Percentiles rank a stretch among this genome's conserved stretches.
These are phyloP conservation scores for Cardamine resedifolia DNA, from an alignment of 345 rosid species.

Conservation along the genomic window DNA sequence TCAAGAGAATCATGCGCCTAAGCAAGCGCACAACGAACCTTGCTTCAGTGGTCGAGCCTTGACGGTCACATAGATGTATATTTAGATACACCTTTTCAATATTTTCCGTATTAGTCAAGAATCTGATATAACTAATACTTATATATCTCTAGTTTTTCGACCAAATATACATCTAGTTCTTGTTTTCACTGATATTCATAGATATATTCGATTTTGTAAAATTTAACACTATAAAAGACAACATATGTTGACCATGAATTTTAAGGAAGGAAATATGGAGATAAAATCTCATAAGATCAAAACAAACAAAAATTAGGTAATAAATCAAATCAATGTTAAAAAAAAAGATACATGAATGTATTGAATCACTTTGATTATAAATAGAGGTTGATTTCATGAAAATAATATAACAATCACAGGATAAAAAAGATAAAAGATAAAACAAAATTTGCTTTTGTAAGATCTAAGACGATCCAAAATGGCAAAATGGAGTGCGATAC, in stretches of 20 bases:
- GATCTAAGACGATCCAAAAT: neutral
- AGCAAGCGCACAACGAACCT: too few relatives aligned
- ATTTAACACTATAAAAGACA: neutral
- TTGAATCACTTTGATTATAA: constrained; percentile 11
- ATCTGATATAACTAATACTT: too few relatives aligned
- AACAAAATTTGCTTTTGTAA: neutral
- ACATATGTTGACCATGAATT: neutral
- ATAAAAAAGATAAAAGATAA: neutral
- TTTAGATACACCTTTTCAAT: too few relatives aligned
- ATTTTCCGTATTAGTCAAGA: neutral
- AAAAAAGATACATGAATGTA: neutral
- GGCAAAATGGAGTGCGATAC: constrained; percentile 18
- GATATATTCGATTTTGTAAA: neutral
- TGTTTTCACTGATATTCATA: neutral
- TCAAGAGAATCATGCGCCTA: too few relatives aligned
- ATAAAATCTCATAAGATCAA: neutral
- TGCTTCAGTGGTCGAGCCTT: too few relatives aligned
- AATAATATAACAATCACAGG: neutral
- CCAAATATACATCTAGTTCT: neutral
- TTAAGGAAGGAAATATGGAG: neutral
- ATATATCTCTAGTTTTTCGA: too few relatives aligned
- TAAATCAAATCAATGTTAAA: neutral
- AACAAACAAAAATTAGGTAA: neutral
- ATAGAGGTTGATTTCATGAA: constrained; percentile 2
- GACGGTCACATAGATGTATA: too few relatives aligned